Conservation (phyloP, 169 alveolate genomes). For the Eimeria sp. region DNA sequence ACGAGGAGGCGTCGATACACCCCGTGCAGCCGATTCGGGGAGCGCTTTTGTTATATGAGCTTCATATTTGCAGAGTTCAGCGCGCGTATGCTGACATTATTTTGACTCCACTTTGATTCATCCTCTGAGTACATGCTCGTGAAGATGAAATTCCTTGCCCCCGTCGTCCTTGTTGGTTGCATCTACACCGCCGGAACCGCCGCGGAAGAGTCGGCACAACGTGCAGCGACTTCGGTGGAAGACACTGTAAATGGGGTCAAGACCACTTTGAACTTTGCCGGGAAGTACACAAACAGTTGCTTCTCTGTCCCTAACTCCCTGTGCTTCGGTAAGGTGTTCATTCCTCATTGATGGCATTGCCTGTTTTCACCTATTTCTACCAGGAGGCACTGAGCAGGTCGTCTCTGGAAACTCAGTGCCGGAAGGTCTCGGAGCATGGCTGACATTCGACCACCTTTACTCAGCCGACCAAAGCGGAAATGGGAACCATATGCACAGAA, state of each 20-base stretch:
- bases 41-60: background rate
- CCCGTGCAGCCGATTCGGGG: background rate
- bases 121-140: conserved; percentile 42
- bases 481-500: conserved; percentile 84
- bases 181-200: conserved; percentile 29
- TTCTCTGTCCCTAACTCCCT: conserved; percentile 76
- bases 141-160: conserved; percentile 66
- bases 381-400: conserved; percentile 77
- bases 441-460: conserved; percentile 79
- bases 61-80: conserved; percentile 66
- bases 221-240: conserved; percentile 28
- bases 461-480: conserved; percentile 84
- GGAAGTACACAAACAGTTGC: conserved; percentile 64
- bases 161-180: conserved; percentile 70
- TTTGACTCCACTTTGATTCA: conserved; percentile 54
- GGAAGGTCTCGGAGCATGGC: conserved; percentile 82
- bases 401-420: conserved; percentile 62
- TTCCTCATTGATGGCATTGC: too few species aligned
- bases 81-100: conserved; percentile 59
- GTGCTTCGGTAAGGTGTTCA: conserved; percentile 65
- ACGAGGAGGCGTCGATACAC: conserved; percentile 64
- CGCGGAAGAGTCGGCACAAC: conserved; percentile 31
- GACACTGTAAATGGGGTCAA: conserved; percentile 68
- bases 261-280: conserved; percentile 79
- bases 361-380: too few species aligned